A percentile compares a stretch with the other conserved stretches of the same genome.
These are phyloP conservation scores for Stephania cephalantha DNA, from an alignment of 164 flowering plant genomes.

Conservation along the genomic window DNA sequence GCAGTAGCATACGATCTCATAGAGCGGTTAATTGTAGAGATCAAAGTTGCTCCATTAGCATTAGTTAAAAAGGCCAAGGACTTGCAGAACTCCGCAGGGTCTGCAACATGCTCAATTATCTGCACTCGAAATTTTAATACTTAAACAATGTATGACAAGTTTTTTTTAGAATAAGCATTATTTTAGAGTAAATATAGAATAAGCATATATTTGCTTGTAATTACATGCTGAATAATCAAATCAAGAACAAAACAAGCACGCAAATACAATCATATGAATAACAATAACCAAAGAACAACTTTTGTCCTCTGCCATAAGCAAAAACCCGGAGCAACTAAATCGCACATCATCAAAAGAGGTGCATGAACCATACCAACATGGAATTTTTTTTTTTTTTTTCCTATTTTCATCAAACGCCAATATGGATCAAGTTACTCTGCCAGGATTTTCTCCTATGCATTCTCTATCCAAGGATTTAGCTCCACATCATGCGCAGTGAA, in stretches of 20 bases:
- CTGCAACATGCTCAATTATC: slow-evolving; percentile 97
- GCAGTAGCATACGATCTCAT: slow-evolving; percentile 87
- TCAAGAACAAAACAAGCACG: not conserved
- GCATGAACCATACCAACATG: no score
- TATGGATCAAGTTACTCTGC: no score
- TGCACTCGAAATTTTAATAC: slow-evolving; percentile 16
- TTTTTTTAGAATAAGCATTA: no score
- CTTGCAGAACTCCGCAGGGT: slow-evolving; percentile 92
- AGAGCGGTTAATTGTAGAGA: slow-evolving; percentile 86
- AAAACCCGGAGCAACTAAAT: no score
- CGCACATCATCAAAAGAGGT: no score
- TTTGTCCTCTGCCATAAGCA: no score
- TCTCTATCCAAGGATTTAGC: no score
- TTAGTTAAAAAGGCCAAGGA: slow-evolving; percentile 66
- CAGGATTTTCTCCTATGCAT: no score
- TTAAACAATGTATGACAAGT: not conserved
- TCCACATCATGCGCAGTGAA: no score
- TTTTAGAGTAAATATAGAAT: not conserved
- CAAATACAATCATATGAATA: not conserved
- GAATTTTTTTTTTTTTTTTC: no score
- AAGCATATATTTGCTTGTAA: not conserved
- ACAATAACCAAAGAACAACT: not conserved
- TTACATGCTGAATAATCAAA: not conserved
- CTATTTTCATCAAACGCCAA: no score
- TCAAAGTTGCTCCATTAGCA: slow-evolving; percentile 64